Evolutionary conservation across 2,329 filamentous ascomycete genomes (phyloP).

Genomic region (Acrodontium crateriforme): DNA sequence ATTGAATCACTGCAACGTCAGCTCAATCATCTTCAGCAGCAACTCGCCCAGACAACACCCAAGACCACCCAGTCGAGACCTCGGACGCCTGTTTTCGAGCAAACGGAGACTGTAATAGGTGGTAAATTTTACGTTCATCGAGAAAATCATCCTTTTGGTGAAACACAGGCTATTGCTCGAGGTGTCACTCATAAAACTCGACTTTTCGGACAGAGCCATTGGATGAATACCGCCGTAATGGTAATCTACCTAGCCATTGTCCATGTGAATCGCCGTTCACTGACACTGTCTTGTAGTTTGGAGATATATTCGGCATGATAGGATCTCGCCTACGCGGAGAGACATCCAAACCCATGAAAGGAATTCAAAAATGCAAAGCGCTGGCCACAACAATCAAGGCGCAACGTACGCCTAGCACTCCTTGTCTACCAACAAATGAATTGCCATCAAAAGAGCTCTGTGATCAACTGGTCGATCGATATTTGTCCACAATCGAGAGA

Average conservation of each 20-base stretch:
- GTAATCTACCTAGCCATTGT: not conserved
- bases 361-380: conserved; percentile 1
- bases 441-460: not conserved
- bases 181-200: not conserved
- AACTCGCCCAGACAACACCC: not conserved
- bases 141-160: not conserved
- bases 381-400: not conserved
- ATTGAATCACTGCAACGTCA: not conserved
- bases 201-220: not conserved
- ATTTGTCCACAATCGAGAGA: conserved; percentile 1
- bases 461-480: conserved; percentile 1
- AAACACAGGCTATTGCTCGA: not conserved
- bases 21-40: not conserved
- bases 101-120: not conserved
- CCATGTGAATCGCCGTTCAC: not conserved
- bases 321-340: not conserved
- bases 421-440: not conserved
- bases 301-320: not conserved
- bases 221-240: not conserved
- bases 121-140: not conserved
- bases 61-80: not conserved
- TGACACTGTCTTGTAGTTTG: not conserved
- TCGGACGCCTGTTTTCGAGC: not conserved
- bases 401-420: not conserved
- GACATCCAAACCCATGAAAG: not conserved